These are phyloP conservation scores for Urochloa ruziziensis DNA, from an alignment of 176 grass and related monocot genomes.

Conservation along the genomic window DNA sequence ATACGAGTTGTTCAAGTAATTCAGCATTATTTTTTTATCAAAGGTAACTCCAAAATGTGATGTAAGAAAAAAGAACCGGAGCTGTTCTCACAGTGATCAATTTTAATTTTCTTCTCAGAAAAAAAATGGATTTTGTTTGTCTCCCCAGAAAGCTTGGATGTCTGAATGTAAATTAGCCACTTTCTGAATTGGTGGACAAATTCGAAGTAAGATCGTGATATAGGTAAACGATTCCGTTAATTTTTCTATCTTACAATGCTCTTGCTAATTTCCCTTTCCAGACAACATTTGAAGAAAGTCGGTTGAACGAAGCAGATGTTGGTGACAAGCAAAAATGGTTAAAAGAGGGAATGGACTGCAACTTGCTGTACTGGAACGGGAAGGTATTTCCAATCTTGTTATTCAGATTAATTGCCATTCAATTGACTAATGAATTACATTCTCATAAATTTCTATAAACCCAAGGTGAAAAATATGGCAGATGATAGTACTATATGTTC, in stretches of 20 bases:
- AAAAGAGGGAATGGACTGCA: constrained; percentile 94
- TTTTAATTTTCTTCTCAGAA: not conserved
- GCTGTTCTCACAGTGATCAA: not conserved
- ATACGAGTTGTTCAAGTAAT: not conserved
- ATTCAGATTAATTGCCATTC: not conserved
- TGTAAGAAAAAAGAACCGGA: not conserved
- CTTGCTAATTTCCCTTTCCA: constrained; percentile 34
- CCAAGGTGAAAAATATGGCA: not conserved
- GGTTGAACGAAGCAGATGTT: constrained; percentile 75
- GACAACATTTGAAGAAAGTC: constrained; percentile 71
- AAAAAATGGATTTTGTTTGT: not conserved
- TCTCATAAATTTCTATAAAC: not conserved
- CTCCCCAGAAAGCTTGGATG: not conserved
- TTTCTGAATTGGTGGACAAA: not conserved
- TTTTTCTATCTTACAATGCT: not conserved
- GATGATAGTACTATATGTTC: not conserved
- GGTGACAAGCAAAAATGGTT: constrained; percentile 84
- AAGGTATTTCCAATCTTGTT: constrained; percentile 47
- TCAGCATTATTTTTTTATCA: constrained; percentile 12
- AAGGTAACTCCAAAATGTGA: not conserved
- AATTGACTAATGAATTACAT: not conserved
- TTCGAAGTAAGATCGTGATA: not conserved
- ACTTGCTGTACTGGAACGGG: constrained; percentile 89
- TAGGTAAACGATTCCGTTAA: not conserved
- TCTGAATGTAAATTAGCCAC: not conserved